Conservation (phyloP, 768 basidiomycete species). For the Boletus vinaceobasis region DNA sequence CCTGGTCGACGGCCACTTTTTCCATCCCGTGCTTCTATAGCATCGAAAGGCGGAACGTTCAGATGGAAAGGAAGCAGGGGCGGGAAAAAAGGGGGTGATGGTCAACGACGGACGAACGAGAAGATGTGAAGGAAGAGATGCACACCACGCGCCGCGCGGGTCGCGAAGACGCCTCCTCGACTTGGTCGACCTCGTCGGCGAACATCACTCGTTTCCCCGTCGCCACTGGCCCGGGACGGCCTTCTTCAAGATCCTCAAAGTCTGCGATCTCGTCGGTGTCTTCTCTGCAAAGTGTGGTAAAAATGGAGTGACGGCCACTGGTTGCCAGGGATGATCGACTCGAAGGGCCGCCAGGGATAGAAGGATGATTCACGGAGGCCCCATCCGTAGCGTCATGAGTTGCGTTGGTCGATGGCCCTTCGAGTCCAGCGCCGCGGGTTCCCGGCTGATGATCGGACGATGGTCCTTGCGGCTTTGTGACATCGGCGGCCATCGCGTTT, state of each 20-base stretch:
- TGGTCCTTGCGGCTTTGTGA: constrained; percentile 7
- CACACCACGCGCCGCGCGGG: constrained; percentile 31
- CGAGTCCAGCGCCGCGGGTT: constrained; percentile 17
- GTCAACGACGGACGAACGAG: not conserved
- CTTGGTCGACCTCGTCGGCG: constrained; percentile 20
- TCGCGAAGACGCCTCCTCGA: constrained; percentile 20
- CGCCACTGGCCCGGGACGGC: constrained; percentile 13
- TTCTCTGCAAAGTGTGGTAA: constrained; percentile 25
- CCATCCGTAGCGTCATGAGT: constrained; percentile 6
- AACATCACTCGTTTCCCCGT: constrained; percentile 25
- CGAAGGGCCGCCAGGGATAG: constrained; percentile 8
- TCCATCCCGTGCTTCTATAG: constrained; percentile 24
- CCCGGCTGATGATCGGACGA: constrained; percentile 15
- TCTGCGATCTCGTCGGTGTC: constrained; percentile 27
- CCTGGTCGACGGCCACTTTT: constrained; percentile 19
- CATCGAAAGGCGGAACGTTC: too few relatives aligned
- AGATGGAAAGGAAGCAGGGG: not conserved
- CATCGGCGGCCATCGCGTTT: constrained; percentile 9
- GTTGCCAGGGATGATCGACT: constrained; percentile 28
- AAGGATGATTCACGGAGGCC: constrained; percentile 12
- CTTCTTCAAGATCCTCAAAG: constrained; percentile 27
- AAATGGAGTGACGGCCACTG: constrained; percentile 13
- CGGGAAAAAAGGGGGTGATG: not conserved
- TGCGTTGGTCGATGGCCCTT: constrained; percentile 7
- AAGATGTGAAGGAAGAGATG: not conserved